Evolutionary conservation across 345 rosid genomes (phyloP).

Genomic region (Syzygium jambos): DNA sequence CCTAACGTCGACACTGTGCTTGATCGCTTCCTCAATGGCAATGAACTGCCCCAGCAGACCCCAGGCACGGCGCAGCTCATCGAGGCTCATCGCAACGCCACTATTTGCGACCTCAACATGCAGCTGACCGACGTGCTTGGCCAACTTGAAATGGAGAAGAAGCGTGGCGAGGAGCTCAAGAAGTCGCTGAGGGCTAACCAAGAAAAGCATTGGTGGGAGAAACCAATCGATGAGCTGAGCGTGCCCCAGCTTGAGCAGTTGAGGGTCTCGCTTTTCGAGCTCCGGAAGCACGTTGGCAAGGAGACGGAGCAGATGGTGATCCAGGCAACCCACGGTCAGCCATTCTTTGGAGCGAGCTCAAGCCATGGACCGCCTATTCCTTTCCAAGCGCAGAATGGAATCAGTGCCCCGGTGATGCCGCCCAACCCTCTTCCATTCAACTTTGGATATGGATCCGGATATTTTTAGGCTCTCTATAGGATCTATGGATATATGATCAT

Average conservation of each 20-base stretch:
- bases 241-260: constrained; percentile 11
- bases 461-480: background rate
- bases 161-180: constrained; percentile 9
- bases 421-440: background rate
- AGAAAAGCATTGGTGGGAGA: constrained; percentile 19
- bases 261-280: constrained; percentile 11
- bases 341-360: background rate
- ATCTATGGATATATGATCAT: background rate
- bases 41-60: background rate
- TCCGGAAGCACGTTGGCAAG: constrained; percentile 10
- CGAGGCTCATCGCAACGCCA: constrained; percentile 24
- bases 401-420: background rate
- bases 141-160: constrained; percentile 21
- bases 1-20: constrained; percentile 28
- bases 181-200: constrained; percentile 1
- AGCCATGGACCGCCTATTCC: background rate
- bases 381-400: background rate
- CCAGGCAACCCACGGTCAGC: constrained; percentile 1
- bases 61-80: background rate
- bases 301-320: constrained; percentile 4
- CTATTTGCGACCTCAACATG: constrained; percentile 14
- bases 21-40: constrained; percentile 15
- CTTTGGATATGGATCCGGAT: background rate
- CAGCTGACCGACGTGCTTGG: constrained; percentile 6
- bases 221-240: constrained; percentile 13